Base-by-base conservation (phyloP, 257 asterid species). In the Fraxinus excelsior region DNA sequence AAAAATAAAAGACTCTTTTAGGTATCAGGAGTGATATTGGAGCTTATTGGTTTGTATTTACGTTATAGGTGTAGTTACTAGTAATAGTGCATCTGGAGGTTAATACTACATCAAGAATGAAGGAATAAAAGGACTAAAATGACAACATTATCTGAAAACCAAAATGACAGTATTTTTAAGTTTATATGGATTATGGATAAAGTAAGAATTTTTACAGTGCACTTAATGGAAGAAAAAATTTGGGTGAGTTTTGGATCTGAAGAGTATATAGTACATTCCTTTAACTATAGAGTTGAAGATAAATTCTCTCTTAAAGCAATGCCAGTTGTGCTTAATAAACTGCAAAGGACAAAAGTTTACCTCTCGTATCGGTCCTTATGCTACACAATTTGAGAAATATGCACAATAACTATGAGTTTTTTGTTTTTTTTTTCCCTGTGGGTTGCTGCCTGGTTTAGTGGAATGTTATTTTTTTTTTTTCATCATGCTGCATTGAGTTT, bases 361-460 rank as follows among this genome's bases (percentile, higher is more conserved):
- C 66, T 68, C 70, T 49, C 51, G 75, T 40, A 13, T 74, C 62
- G 58, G 29, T 74, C 18, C 29, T 35, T 28, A 32, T 44, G 53
- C 72, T 18, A 12, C 64, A 42, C 65, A 19, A 25, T 26, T 66
- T 34, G 49, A 71, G 14, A 37, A 32, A 58, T 32, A 26, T 58
- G 12, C 35, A 29, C 76, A 51, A 69, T 74, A 42, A 32, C 37
- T 67, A 38, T 62, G 73, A 37, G 37, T 60, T 34, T 29, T 32
- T 18, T 37, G 4, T 66, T 70, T 38, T 44, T 62, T 23, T 71
- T 53, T 84, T 51, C 5, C 51, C 51, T 37, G 40, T 28, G 3
- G 42, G 65, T 9, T 78, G 76, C 65, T 26, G 7, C 25, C 68
- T 71, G 19, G 49, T 38, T 65, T 56, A 37, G 72, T 44, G 32